These are phyloP conservation scores for Hebeloma cylindrosporum DNA, from an alignment of 768 basidiomycete genomes.

Conservation along the genomic window DNA sequence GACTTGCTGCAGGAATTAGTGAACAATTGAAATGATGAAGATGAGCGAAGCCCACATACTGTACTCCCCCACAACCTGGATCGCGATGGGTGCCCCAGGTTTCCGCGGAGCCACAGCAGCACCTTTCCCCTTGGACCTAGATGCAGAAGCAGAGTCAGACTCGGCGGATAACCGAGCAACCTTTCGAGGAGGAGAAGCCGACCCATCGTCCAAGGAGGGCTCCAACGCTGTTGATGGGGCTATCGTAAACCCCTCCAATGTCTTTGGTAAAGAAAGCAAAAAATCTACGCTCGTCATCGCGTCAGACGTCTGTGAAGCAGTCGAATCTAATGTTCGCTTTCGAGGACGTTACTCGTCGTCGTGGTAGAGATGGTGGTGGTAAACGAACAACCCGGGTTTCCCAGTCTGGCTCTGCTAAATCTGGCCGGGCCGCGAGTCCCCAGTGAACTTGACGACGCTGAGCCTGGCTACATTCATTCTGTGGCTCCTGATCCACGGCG, in stretches of 20 bases:
- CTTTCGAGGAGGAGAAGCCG: constrained; percentile 65
- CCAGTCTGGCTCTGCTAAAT: no score
- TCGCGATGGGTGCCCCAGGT: constrained; percentile 41
- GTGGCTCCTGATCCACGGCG: constrained; percentile 8
- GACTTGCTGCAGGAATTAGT: constrained; percentile 17
- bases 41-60: constrained; percentile 28
- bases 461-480: constrained; percentile 2
- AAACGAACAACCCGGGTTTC: no score
- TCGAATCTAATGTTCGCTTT: no score
- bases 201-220: constrained; percentile 38
- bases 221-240: constrained; percentile 38
- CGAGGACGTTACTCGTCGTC: no score
- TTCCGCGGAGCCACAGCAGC: constrained; percentile 18
- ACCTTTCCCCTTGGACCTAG: constrained; percentile 44
- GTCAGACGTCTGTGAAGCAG: no score
- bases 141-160: constrained; percentile 68
- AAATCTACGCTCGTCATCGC: constrained; percentile 40
- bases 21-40: neutral
- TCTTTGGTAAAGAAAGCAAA: constrained; percentile 48
- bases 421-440: no score
- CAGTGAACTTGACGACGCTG: no score
- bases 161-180: constrained; percentile 63
- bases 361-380: no score
- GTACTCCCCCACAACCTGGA: constrained; percentile 46
- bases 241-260: constrained; percentile 50